phyloP scores from a whole-genome alignment of 75 land plant species.

The Larix kaempferi region DNA sequence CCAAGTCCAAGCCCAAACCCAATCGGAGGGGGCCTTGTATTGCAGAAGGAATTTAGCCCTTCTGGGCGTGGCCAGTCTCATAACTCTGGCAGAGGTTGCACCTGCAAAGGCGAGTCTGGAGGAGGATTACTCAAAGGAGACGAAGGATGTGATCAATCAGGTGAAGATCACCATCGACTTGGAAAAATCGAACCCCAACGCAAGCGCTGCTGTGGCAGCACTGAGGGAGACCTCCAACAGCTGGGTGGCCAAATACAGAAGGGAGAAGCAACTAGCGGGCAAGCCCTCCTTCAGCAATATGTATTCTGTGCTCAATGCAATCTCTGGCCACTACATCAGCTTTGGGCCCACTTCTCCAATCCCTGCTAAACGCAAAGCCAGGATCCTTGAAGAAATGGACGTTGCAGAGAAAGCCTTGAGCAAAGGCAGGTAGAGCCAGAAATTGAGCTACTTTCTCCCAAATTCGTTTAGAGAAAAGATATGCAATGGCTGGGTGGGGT shows the following conservation, averaged over 20 bases:
- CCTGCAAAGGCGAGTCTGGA: constrained; percentile 12
- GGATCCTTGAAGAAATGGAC: constrained; percentile 83
- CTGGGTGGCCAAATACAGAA: constrained; percentile 92
- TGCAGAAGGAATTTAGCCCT: too few species aligned
- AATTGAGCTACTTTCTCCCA: too few species aligned
- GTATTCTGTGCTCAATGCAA: constrained; percentile 81
- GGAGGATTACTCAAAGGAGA: constrained; percentile 81
- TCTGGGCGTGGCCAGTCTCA: too few species aligned
- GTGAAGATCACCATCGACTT: constrained; percentile 57
- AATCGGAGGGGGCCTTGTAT: too few species aligned
- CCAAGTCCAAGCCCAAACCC: too few species aligned
- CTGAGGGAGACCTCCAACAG: constrained; percentile 63
- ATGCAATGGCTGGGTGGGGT: too few species aligned
- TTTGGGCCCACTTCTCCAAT: constrained; percentile 79
- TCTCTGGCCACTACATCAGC: constrained; percentile 72
- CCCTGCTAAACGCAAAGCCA: constrained; percentile 75
- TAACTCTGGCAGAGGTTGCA: too few species aligned
- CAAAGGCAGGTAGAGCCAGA: constrained; percentile 50
- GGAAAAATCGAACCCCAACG: constrained; percentile 68
- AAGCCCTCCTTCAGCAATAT: constrained; percentile 81
- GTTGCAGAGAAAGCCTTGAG: constrained; percentile 79
- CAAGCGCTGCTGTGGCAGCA: constrained; percentile 56
- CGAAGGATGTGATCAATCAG: constrained; percentile 63
- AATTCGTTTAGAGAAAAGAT: too few species aligned
- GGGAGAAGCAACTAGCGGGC: constrained; percentile 70